A percentile compares a stretch with the other conserved stretches of the same genome.
phyloP scores from a whole-genome alignment of 108 stramenopile genomes.

The Nitzschia palea region DNA sequence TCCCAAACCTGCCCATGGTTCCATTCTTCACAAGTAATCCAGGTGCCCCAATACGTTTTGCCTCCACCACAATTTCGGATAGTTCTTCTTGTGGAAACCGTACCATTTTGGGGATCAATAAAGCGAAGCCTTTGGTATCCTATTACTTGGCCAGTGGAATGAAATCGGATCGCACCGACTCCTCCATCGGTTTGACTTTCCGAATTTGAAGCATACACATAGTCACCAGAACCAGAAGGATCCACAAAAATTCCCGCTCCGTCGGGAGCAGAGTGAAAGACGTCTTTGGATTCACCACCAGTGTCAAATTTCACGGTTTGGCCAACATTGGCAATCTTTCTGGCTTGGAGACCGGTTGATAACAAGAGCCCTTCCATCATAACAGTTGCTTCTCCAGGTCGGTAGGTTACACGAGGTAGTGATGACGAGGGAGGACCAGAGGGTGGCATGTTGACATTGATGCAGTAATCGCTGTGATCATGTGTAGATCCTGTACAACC shows the following conservation, averaged over 20 bases:
- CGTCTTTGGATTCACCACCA: constrained; percentile 10
- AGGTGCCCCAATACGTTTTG: constrained; percentile 34
- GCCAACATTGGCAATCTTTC: constrained; percentile 26
- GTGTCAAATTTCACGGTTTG: constrained; percentile 12
- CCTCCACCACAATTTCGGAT: constrained; percentile 54
- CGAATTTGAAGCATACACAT: constrained; percentile 62
- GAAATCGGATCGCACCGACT: constrained; percentile 52
- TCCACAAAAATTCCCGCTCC: constrained; percentile 44
- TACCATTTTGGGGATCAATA: background rate
- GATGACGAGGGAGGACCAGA: background rate
- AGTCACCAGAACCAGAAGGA: constrained; percentile 34
- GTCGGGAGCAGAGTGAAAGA: constrained; percentile 52
- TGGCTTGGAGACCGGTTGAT: constrained; percentile 17
- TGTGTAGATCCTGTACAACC: background rate
- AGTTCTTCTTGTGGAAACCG: constrained; percentile 11
- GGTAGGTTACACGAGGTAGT: background rate
- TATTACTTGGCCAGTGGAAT: constrained; percentile 31
- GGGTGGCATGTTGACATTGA: background rate
- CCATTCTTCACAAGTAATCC: constrained; percentile 40
- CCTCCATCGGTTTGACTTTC: constrained; percentile 45
- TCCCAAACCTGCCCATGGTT: constrained; percentile 14
- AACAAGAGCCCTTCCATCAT: constrained; percentile 24
- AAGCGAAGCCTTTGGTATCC: constrained; percentile 40
- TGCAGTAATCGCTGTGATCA: background rate
- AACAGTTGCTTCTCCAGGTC: constrained; percentile 42